Base-by-base conservation (phyloP, 2,329 filamentous ascomycete species). In the Xylariaceae sp. region DNA sequence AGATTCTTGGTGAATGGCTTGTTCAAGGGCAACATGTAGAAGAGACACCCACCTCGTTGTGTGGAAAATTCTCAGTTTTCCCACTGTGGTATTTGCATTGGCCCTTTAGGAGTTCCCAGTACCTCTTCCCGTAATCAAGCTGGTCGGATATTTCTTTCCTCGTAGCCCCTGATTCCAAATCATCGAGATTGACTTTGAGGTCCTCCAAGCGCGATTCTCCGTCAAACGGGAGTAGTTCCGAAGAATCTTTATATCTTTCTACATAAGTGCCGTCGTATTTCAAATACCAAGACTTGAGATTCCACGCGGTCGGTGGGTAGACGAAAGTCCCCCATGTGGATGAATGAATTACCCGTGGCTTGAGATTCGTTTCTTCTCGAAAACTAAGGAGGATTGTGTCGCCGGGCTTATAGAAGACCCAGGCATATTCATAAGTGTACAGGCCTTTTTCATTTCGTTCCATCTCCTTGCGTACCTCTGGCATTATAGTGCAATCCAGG, bases 401-500 rank as follows among this genome's bases (percentile, higher is more conserved):
- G 3, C 57, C 57, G 0, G 59, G 56, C 37, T 50, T 55, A 6
- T 25, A 21, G 0, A 14, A 1, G 4, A 55, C 41, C 59, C 58
- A 61, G 3, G 20, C 8, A 37, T 55, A 21, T 5, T 57, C 52
- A 11, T 43, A 62, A 0, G 57, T 60, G 3, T 32, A 23, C 20
- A 17, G 42, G 0, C 56, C 56, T 14, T 43, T 35, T n/a, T 34
- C 36, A 25, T 56, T 54, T 6, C 56, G 32, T 5, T 58, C 52
- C 17, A 33, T 38, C 35, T 61, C 59, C 1, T 41, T 41, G 4
- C 38, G 22, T 1, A 61, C 55, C 1, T 37, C 45, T 8, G 35
- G 17, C 58, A 62, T 63, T 4, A 60, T 25, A 6, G 45, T 49
- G 0, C 47, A 25, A 5, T 64, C 59, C 3, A 63, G 29, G 19